These are phyloP conservation scores for Cymbopogon citratus DNA, from an alignment of 176 grass and related monocot genomes.

Conservation along the genomic window DNA sequence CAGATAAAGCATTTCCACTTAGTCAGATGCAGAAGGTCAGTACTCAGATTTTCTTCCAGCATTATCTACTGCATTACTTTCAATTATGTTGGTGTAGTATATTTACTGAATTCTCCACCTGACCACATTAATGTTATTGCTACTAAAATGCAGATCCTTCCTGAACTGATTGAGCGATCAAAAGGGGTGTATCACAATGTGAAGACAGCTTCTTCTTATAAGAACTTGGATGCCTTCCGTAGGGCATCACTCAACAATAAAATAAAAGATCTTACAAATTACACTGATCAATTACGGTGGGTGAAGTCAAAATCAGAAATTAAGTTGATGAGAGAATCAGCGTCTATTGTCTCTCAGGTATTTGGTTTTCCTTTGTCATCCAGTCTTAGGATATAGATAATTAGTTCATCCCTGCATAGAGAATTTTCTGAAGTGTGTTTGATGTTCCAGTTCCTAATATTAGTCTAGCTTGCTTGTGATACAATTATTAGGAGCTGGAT, in stretches of 20 bases:
- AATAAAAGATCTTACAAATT: conserved; percentile 65
- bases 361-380: conserved; percentile 7
- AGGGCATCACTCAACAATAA: conserved; percentile 53
- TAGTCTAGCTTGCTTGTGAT: not conserved
- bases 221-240: conserved; percentile 61
- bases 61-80: not conserved
- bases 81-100: not conserved
- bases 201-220: conserved; percentile 61
- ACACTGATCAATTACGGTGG: conserved; percentile 84
- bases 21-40: conserved; percentile 66
- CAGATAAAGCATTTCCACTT: conserved; percentile 74
- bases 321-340: conserved; percentile 81
- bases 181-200: conserved; percentile 76
- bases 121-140: conserved; percentile 5
- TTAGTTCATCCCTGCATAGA: conserved; percentile 1
- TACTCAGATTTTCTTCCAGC: conserved; percentile 18
- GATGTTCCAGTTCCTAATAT: conserved; percentile 8
- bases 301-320: conserved; percentile 78
- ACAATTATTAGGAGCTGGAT: not conserved
- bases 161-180: conserved; percentile 62
- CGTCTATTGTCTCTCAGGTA: conserved; percentile 92
- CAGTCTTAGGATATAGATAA: not conserved
- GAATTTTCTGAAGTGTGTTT: not conserved
- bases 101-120: conserved; percentile 4
- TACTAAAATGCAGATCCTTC: conserved; percentile 58